These are phyloP conservation scores for Pichia sp. DNA, from an alignment of 1,139 yeast genomes.

Conservation along the genomic window DNA sequence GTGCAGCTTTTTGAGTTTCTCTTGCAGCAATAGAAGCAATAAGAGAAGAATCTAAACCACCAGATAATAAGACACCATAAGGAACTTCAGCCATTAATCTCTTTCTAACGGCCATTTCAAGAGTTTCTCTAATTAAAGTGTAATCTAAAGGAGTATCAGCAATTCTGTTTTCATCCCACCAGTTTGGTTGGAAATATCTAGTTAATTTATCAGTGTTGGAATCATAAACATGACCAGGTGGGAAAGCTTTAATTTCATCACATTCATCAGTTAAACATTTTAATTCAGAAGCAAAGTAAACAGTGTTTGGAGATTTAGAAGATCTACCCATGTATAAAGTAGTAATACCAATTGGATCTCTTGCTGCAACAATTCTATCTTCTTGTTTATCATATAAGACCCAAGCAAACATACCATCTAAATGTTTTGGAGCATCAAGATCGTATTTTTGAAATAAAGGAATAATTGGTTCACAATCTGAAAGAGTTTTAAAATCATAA, in stretches of 20 bases:
- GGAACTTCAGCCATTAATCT: constrained; percentile 99
- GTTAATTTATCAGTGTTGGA: constrained; percentile 79
- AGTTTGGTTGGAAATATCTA: constrained; percentile 83
- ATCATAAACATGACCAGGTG: constrained; percentile 97
- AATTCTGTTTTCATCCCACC: constrained; percentile 81
- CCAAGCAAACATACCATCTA: constrained; percentile 98
- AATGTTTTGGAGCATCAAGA: constrained; percentile 80
- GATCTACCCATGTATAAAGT: constrained; percentile 92
- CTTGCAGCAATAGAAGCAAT: constrained; percentile 96
- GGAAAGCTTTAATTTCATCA: constrained; percentile 88
- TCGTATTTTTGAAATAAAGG: constrained; percentile 86
- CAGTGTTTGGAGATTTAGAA: constrained; percentile 62
- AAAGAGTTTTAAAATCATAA: constrained; percentile 75
- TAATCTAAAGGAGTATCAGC: constrained; percentile 75
- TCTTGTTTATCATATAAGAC: constrained; percentile 76
- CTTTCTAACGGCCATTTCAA: constrained; percentile 95
- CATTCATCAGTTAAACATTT: constrained; percentile 92
- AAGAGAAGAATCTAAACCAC: constrained; percentile 94
- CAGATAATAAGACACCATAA: constrained; percentile 91
- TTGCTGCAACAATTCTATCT: constrained; percentile 90
- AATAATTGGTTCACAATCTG: constrained; percentile 96
- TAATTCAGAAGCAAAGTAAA: constrained; percentile 89
- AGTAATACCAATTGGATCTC: constrained; percentile 98
- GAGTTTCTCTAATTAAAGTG: constrained; percentile 62
- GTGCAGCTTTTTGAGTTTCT: constrained; percentile 78